Percentiles rank a stretch among this genome's conserved stretches.
Conservation (phyloP, 495 filamentous ascomycete genomes). For the Staphylotrichum tortipilum region DNA sequence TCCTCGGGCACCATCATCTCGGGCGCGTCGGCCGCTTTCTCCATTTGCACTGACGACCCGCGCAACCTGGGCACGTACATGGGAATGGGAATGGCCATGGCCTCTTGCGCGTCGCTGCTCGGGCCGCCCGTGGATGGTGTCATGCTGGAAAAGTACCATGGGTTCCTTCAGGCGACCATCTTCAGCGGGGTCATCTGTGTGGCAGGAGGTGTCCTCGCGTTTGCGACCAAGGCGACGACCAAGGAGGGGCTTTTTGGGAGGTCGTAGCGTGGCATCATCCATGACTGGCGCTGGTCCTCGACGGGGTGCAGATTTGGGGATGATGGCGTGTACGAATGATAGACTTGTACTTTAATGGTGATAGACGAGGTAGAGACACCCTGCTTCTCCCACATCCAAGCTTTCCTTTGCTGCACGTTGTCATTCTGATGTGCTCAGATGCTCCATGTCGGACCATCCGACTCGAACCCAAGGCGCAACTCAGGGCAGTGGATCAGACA, state of each 20-base stretch:
- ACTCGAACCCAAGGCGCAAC: too few species aligned
- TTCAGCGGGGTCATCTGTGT: slow-evolving; percentile 42
- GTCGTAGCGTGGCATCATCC: too few species aligned
- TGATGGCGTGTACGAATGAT: too few species aligned
- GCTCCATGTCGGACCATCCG: too few species aligned
- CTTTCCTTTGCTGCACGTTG: too few species aligned
- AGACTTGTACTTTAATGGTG: too few species aligned
- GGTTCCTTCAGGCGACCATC: slow-evolving; percentile 33
- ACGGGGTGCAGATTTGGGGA: too few species aligned
- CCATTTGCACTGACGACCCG: slow-evolving; percentile 32
- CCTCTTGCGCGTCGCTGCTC: slow-evolving; percentile 37
- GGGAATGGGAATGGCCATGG: slow-evolving; percentile 43
- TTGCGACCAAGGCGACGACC: slow-evolving; percentile 25
- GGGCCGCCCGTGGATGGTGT: slow-evolving; percentile 48
- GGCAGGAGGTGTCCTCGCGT: slow-evolving; percentile 18
- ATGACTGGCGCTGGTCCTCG: too few species aligned
- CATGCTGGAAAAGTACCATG: slow-evolving; percentile 33
- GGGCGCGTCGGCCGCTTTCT: slow-evolving; percentile 34
- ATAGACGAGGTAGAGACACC: too few species aligned
- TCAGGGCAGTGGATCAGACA: too few species aligned
- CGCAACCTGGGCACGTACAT: slow-evolving; percentile 47
- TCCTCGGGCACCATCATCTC: slow-evolving; percentile 40
- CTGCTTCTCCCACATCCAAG: too few species aligned
- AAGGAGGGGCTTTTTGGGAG: slow-evolving; percentile 24
- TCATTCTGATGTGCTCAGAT: too few species aligned